Base-by-base conservation (phyloP, 108 stramenopile genomes). In the Aurantiochytrium sp. region DNA sequence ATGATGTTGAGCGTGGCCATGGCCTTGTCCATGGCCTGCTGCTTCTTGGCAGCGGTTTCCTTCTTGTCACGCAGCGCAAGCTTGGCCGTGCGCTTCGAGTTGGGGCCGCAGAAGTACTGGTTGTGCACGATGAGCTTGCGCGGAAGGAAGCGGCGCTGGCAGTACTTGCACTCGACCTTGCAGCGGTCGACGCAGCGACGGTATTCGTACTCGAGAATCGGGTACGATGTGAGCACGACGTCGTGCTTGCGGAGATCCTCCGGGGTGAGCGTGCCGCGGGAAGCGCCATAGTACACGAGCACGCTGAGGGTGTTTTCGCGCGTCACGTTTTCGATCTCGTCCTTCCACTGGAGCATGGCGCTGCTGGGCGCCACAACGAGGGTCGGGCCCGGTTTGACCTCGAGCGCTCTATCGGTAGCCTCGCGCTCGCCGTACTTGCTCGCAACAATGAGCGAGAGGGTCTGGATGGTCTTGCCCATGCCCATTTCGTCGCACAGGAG, bases 191-290 rank as follows among this genome's bases (percentile, higher is more conserved):
- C 92, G 96, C 97, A 97, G 87, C 97, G 96, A 17, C 96, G 92
- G 89, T 95, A 96, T 81, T 98, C 97, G 27, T 95, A 91, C 89
- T 98, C 97, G 37, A 99, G 88, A 4, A 98, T 96, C 81, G 97
- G 96, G 91, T 99, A 99, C 1, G 98, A 97, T 1, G 99, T 99
- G 22, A 99, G 92, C 4, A 98, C 96, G 12, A 99, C 92, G 86
- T 99, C 99, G 87, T 95, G 96, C 86, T 93, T 95, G 87, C 55
- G 86, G 68, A 99, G 90, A 68, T 95, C 91, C 86, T 93, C 92
- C 12, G 96, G 94, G 4, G 95, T 92, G 48, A 90, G 85, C 31
- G 91, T 68, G 10, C 90, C 91, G 32, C 98, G 91, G 68, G 96
- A 93, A 6, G 93, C 90, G 10, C 99, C 99, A 90, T 98, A 97